A percentile compares a stretch with the other conserved stretches of the same genome.
phyloP scores from a whole-genome alignment of 805 yeast species.

The Nakazawaea ernobii region DNA sequence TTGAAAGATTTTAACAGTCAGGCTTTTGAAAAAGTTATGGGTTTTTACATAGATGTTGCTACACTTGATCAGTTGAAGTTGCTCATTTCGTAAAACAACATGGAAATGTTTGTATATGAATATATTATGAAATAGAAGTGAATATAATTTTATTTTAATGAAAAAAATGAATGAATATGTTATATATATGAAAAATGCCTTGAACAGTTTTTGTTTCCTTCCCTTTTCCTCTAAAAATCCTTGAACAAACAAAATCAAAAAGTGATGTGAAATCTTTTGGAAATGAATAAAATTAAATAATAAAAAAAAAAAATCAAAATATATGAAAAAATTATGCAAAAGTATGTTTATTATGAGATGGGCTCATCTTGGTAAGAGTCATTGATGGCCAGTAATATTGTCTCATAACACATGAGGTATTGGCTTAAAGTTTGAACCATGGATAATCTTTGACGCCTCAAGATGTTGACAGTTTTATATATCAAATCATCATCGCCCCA shows the following conservation, averaged over 20 bases:
- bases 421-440: constrained; percentile 84
- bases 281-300: too few species aligned
- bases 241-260: too few species aligned
- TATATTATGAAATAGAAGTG: too few species aligned
- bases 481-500: constrained; percentile 45
- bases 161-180: neutral
- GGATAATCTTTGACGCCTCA: constrained; percentile 69
- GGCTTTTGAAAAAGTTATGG: constrained; percentile 28
- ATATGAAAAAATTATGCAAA: neutral
- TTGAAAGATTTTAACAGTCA: constrained; percentile 23
- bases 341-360: neutral
- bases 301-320: too few species aligned
- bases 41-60: constrained; percentile 21
- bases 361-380: neutral
- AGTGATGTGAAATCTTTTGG: too few species aligned
- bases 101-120: neutral
- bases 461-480: constrained; percentile 54
- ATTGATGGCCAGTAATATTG: constrained; percentile 23
- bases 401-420: constrained; percentile 68
- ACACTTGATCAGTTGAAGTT: constrained; percentile 24
- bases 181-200: too few species aligned
- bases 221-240: too few species aligned
- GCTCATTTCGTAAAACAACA: constrained; percentile 2
- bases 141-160: too few species aligned
- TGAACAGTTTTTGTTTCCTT: too few species aligned